phyloP scores from a whole-genome alignment of 2,329 filamentous ascomycete genomes.

The Paramyrothecium sp. region DNA sequence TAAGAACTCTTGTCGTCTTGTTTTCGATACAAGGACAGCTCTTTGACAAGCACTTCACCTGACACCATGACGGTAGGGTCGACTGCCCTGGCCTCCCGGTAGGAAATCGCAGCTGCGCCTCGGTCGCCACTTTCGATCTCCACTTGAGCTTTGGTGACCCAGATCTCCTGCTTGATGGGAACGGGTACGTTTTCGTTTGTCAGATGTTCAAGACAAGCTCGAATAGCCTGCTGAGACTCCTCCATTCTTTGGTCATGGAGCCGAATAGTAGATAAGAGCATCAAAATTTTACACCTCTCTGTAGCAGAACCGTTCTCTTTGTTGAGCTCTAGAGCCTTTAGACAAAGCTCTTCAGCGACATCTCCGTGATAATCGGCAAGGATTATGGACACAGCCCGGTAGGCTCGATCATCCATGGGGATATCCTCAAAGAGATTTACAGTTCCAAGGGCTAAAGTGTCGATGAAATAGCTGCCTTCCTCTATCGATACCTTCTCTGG shows the following conservation, averaged over 20 bases:
- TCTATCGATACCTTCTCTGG: not conserved
- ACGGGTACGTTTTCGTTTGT: not conserved
- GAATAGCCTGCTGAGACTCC: not conserved
- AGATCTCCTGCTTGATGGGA: conserved; percentile 11
- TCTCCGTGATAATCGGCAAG: not conserved
- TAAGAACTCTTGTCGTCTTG: conserved; percentile 8
- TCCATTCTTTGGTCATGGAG: not conserved
- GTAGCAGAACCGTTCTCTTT: not conserved
- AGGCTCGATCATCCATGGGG: not conserved
- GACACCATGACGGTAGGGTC: conserved; percentile 16
- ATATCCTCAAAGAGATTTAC: not conserved
- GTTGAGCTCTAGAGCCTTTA: not conserved
- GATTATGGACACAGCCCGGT: not conserved
- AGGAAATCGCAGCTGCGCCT: not conserved
- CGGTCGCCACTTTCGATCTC: not conserved
- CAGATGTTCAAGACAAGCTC: not conserved
- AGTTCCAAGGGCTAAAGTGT: not conserved
- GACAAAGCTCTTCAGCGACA: not conserved
- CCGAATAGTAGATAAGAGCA: not conserved
- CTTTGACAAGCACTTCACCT: conserved; percentile 15
- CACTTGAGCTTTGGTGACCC: not conserved
- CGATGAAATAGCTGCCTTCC: not conserved
- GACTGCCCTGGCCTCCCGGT: not conserved
- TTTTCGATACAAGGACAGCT: conserved; percentile 14
- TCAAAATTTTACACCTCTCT: not conserved